Conservation (phyloP, 2,329 filamentous ascomycete genomes). For the Aureobasidium sp. region DNA sequence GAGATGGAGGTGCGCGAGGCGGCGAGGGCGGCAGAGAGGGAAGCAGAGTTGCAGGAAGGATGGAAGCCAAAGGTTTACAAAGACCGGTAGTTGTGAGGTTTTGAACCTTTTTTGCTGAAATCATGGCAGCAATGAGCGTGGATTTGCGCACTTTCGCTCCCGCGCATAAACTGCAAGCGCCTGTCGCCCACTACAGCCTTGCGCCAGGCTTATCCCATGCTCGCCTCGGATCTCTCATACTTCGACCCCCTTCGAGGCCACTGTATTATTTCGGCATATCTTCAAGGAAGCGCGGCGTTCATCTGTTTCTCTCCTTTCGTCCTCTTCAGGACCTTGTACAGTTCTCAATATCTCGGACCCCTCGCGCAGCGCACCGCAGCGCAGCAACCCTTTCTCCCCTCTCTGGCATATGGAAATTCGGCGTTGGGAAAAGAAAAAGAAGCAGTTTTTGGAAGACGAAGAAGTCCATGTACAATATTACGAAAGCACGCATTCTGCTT, state of each 20-base stretch:
- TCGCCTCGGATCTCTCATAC: not conserved
- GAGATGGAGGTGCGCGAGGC: slow-evolving; percentile 75
- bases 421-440: slow-evolving; percentile 3
- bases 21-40: slow-evolving; percentile 62
- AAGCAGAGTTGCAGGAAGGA: slow-evolving; percentile 73
- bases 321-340: not conserved
- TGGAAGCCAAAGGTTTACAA: slow-evolving; percentile 96
- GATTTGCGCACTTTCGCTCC: not conserved
- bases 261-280: slow-evolving; percentile 13
- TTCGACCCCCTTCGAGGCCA: not conserved
- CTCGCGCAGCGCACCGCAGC: not conserved
- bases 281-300: slow-evolving; percentile 11
- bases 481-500: not conserved
- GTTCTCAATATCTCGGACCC: not conserved
- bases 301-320: not conserved
- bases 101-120: slow-evolving; percentile 16
- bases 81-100: slow-evolving; percentile 50
- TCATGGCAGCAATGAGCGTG: slow-evolving; percentile 11
- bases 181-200: not conserved
- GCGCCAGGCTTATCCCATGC: not conserved
- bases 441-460: not conserved
- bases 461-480: slow-evolving; percentile 5
- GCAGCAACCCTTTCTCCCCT: not conserved
- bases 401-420: not conserved
- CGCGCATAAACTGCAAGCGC: not conserved